Percentiles rank a stretch among this genome's conserved stretches.
Evolutionary conservation across 2,329 filamentous ascomycete species (phyloP).

Genomic region (Dothideomycetes sp.): DNA sequence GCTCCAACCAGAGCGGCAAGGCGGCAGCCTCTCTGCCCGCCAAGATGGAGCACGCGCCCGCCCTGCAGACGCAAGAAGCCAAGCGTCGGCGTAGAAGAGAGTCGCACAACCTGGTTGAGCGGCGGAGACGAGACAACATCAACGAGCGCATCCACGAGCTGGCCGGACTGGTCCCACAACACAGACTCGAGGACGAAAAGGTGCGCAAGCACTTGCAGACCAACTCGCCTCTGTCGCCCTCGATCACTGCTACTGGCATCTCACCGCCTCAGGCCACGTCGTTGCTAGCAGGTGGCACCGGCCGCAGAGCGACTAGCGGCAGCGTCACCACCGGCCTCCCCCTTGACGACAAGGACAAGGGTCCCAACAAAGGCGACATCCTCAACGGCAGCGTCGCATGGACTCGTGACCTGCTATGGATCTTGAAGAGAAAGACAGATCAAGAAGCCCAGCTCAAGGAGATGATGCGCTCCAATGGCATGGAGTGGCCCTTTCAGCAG

Average conservation of each 20-base stretch:
- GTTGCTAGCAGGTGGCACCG: conserved; percentile 72
- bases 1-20: conserved; percentile 51
- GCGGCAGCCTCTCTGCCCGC: conserved; percentile 60
- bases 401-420: conserved; percentile 97
- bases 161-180: conserved; percentile 81
- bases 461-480: conserved; percentile 59
- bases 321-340: conserved; percentile 90
- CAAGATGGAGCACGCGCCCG: conserved; percentile 36
- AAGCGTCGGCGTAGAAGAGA: conserved; percentile 85
- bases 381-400: conserved; percentile 94
- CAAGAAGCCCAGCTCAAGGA: conserved; percentile 81
- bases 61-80: conserved; percentile 73
- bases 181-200: conserved; percentile 93
- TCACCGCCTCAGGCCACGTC: conserved; percentile 72
- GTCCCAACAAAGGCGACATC: conserved; percentile 97
- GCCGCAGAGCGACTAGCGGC: conserved; percentile 60
- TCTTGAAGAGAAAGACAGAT: conserved; percentile 77
- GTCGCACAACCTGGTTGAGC: conserved; percentile 93
- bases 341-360: conserved; percentile 95
- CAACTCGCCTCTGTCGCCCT: conserved; percentile 79
- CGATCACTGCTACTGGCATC: conserved; percentile 58
- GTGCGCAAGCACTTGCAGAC: conserved; percentile 90
- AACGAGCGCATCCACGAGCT: conserved; percentile 97
- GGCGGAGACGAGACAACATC: conserved; percentile 90
- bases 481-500: conserved; percentile 66